Conservation (phyloP, 441 rosid genomes). For the Corymbia calophylla region DNA sequence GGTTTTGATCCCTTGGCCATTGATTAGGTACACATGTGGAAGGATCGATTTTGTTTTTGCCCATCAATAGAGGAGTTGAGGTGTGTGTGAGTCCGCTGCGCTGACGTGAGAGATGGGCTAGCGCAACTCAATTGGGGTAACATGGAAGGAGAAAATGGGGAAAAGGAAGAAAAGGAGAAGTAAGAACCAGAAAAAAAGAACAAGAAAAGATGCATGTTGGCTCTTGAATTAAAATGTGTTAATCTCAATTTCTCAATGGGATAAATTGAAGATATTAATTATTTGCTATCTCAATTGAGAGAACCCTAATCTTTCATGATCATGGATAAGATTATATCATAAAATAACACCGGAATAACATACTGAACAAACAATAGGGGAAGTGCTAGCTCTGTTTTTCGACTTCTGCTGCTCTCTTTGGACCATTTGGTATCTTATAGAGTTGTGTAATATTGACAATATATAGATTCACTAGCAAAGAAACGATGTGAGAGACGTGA, state of each 20-base stretch:
- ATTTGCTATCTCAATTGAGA: neutral
- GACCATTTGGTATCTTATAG: neutral
- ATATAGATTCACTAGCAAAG: neutral
- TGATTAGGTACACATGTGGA: too few relatives aligned
- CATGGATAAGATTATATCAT: neutral
- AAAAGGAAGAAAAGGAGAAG: neutral
- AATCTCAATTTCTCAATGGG: neutral
- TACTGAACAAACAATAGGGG: neutral
- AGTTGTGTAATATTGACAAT: neutral
- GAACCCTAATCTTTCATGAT: neutral
- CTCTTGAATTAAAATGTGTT: neutral
- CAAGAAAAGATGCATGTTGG: neutral
- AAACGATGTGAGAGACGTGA: neutral
- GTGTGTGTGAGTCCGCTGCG: neutral
- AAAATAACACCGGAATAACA: neutral
- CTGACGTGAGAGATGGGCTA: neutral
- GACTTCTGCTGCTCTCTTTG: neutral
- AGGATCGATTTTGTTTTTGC: neutral
- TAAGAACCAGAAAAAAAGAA: neutral
- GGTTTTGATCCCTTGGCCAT: neutral
- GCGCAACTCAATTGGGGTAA: neutral
- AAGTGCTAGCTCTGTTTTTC: neutral
- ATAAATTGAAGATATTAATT: neutral
- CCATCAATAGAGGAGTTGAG: neutral
- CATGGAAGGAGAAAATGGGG: neutral